Evolutionary conservation across 805 yeast genomes (phyloP).

Genomic region (Schwanniomyces vanrijiae): DNA sequence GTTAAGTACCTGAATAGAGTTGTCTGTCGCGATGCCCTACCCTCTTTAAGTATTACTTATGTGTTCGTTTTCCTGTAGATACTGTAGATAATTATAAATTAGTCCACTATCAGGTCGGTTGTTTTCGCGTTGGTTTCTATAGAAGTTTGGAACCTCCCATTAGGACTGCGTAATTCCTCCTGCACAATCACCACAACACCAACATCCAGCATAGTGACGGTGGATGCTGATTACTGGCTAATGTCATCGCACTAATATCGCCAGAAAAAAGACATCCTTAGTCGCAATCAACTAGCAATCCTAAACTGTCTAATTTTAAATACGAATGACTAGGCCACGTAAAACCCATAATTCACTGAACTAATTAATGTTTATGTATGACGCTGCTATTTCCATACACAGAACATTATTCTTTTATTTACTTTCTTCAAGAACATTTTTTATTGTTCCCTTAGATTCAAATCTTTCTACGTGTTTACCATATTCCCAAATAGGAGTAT

Average conservation of each 20-base stretch:
- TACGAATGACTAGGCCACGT: neutral
- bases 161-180: neutral
- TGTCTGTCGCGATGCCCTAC: neutral
- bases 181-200: neutral
- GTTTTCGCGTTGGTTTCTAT: neutral
- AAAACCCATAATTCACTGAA: too few species aligned
- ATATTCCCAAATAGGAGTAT: conserved; percentile 2
- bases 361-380: neutral
- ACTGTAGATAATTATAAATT: neutral
- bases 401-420: neutral
- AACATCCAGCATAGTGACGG: neutral
- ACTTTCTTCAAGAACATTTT: neutral
- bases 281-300: neutral
- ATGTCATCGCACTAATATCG: neutral
- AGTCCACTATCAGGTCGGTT: neutral
- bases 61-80: neutral
- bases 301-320: neutral
- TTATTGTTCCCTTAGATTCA: neutral
- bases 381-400: neutral
- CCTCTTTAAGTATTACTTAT: neutral
- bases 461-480: neutral
- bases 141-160: neutral
- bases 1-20: neutral
- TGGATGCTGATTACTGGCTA: neutral
- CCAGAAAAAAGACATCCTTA: too few species aligned